Evolutionary conservation across 164 flowering plant genomes (phyloP).

Genomic region (Saururus chinensis): DNA sequence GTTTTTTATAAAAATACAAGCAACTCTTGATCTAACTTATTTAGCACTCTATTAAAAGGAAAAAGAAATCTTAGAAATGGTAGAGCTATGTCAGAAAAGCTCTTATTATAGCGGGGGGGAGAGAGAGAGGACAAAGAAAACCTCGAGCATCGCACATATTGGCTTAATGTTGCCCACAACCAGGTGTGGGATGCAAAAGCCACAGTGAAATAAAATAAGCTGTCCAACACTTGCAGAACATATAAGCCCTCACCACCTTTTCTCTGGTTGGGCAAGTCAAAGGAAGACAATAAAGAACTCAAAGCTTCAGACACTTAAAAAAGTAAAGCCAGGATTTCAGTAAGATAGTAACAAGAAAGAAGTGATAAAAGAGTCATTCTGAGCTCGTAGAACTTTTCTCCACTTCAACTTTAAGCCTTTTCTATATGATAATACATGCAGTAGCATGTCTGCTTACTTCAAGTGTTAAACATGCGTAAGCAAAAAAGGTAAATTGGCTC

Average conservation of each 20-base stretch:
- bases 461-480: not conserved
- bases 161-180: conserved; percentile 25
- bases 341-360: conserved; percentile 8
- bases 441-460: not conserved
- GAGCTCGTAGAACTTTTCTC: not conserved
- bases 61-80: too few species aligned
- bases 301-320: not conserved
- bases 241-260: conserved; percentile 4
- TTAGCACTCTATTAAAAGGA: not conserved
- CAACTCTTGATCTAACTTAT: not conserved
- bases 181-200: conserved; percentile 21
- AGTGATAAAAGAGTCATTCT: not conserved
- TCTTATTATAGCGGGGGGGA: not conserved
- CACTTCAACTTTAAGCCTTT: not conserved
- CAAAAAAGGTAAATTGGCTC: not conserved
- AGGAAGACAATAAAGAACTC: not conserved
- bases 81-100: not conserved
- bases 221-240: conserved; percentile 1
- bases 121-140: conserved; percentile 10
- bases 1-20: too few species aligned
- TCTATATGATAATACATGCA: not conserved
- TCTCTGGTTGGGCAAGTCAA: not conserved
- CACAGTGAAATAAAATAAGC: not conserved
- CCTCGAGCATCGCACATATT: conserved; percentile 33
- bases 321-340: conserved; percentile 9